Evolutionary conservation across 2,329 filamentous ascomycete genomes (phyloP).

Genomic region (Colletotrichum sidae): DNA sequence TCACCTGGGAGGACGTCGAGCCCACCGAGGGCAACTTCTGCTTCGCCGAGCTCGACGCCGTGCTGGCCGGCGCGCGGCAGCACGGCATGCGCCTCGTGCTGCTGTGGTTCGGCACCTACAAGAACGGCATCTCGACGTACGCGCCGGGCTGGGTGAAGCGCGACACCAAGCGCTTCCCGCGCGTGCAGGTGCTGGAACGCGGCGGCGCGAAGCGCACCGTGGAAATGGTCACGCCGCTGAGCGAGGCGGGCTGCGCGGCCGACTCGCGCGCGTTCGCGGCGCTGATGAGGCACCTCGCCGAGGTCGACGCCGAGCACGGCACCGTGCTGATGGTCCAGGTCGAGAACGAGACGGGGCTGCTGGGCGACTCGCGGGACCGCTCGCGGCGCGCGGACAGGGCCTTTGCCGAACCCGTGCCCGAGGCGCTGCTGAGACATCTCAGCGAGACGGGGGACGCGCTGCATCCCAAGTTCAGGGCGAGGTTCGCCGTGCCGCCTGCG

Average conservation of each 20-base stretch:
- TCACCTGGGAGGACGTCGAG: slow-evolving; percentile 53
- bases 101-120: slow-evolving; percentile 54
- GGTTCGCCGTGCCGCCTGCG: slow-evolving; percentile 41
- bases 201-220: slow-evolving; percentile 46
- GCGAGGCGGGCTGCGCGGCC: slow-evolving; percentile 44
- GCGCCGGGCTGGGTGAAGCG: slow-evolving; percentile 49
- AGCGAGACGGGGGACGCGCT: slow-evolving; percentile 35
- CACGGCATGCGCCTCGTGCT: slow-evolving; percentile 50
- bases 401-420: slow-evolving; percentile 50
- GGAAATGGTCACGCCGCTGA: slow-evolving; percentile 49
- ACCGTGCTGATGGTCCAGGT: slow-evolving; percentile 69
- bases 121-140: slow-evolving; percentile 53
- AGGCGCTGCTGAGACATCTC: slow-evolving; percentile 43
- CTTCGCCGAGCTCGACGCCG: slow-evolving; percentile 49
- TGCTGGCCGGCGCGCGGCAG: slow-evolving; percentile 46
- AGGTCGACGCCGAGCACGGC: slow-evolving; percentile 56
- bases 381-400: slow-evolving; percentile 52
- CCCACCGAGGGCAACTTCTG: slow-evolving; percentile 49
- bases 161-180: slow-evolving; percentile 49
- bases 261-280: slow-evolving; percentile 47
- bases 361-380: slow-evolving; percentile 63
- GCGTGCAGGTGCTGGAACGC: slow-evolving; percentile 46
- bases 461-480: slow-evolving; percentile 45
- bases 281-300: slow-evolving; percentile 48
- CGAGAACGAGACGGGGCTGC: slow-evolving; percentile 65